Evolutionary conservation across 805 yeast genomes (phyloP), one percentile per base, ranked within the genome.

Genomic region (Isabelozyma gotoi): DNA sequence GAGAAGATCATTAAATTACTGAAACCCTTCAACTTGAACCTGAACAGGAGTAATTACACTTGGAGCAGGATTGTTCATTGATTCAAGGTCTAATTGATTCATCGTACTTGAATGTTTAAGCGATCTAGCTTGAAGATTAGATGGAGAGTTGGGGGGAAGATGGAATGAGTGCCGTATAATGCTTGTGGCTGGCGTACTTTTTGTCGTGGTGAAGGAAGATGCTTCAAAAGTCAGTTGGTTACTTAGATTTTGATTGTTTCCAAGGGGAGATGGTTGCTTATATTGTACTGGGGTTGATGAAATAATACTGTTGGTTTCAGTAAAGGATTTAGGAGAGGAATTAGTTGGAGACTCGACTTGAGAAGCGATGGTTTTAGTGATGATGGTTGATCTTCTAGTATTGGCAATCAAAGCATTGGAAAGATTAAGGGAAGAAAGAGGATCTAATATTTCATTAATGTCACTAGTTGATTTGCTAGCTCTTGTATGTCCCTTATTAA

Each of bases 31-130:
- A 11, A 36, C 39, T 7, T 36, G 36, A 7, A 71, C 76, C 43
- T 69, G 76, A 8, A 71, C 65, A 7, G 68, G 71, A 0, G 76
- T 67, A 8, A 71, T 60, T 5, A 70, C 65, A 42, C 59, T 68
- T 2, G 74, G 73, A 3, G 74, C 67, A 8, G 61, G 54, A 32
- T 51, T 57, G 16, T 53, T 50, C 5, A 59, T 43, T 8, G 60
- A 40, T 20, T 63, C 68, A 19, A 64, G 43, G 29, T 66, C 71
- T 14, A 65, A 44, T 40, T 65, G 59, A 6, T 55, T 52, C 41
- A 67, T 46, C 1, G 74, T 67, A 12, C 62, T 52, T 7, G 73
- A 64, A 21, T 36, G 39, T 14, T 19, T 36, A 15, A 19, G 19
- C 11, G 38, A 32, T 14, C 34, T 14, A 11, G 34, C 11, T 32